phyloP scores from a whole-genome alignment of 129 eudicot species.

The Rutidosis leptorrhynchoides region DNA sequence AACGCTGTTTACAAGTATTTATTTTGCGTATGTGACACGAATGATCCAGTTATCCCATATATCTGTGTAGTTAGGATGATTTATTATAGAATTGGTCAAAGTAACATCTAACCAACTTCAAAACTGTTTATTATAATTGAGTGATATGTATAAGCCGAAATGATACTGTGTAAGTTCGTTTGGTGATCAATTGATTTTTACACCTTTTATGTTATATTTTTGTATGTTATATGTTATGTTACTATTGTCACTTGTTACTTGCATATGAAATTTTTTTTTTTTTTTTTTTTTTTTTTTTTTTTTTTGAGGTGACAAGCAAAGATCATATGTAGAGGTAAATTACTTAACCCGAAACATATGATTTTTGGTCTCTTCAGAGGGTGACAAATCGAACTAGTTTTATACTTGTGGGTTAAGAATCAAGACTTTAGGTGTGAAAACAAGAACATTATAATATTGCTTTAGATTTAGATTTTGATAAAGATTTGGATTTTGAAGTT shows the following conservation, averaged over 20 bases:
- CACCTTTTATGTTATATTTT: too few species aligned
- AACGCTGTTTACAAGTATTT: too few species aligned
- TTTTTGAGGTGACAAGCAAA: background rate
- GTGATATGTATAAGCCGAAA: too few species aligned
- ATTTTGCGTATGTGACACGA: too few species aligned
- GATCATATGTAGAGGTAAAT: background rate
- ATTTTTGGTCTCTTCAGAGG: background rate
- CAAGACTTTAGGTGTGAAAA: background rate
- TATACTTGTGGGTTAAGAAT: background rate
- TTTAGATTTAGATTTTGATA: background rate
- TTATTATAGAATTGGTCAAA: too few species aligned
- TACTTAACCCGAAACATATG: background rate
- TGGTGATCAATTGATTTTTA: too few species aligned
- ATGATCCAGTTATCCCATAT: too few species aligned
- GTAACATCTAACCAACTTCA: background rate
- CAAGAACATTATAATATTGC: background rate
- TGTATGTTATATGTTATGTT: too few species aligned
- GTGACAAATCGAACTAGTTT: background rate
- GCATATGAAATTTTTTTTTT: background rate
- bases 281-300: too few species aligned
- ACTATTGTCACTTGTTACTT: background rate
- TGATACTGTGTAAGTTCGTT: background rate
- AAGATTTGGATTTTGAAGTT: background rate
- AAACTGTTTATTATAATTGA: too few species aligned
- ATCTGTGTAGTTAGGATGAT: too few species aligned